Conservation (phyloP, 2,329 filamentous ascomycete species). For the Cercospora zeina region DNA sequence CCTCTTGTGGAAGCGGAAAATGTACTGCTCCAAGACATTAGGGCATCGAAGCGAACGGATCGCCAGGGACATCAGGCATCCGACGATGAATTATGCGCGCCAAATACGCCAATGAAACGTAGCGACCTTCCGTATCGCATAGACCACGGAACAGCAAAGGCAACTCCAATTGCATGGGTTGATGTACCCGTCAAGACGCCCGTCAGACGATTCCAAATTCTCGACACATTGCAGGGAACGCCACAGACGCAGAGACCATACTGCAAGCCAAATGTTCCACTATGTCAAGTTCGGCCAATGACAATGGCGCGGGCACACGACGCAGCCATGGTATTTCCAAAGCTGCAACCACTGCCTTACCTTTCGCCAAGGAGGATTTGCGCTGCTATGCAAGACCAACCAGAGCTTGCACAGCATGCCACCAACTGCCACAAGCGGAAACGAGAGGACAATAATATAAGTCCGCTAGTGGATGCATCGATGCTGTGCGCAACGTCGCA, state of each 20-base stretch:
- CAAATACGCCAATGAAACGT: constrained; percentile 40
- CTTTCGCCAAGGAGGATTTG: background rate
- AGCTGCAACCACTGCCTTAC: constrained; percentile 24
- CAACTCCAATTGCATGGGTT: constrained; percentile 13
- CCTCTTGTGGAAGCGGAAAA: constrained; percentile 11
- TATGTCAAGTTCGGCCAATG: constrained; percentile 29
- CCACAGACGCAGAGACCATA: constrained; percentile 35
- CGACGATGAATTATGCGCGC: constrained; percentile 39
- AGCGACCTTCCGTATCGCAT: constrained; percentile 27
- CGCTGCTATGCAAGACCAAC: background rate
- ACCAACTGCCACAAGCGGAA: background rate
- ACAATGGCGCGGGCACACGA: constrained; percentile 32
- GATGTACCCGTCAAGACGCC: constrained; percentile 29
- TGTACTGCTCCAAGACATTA: background rate
- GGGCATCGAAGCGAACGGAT: constrained; percentile 21
- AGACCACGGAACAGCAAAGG: constrained; percentile 27
- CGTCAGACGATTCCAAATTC: constrained; percentile 25
- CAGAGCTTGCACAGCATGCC: background rate
- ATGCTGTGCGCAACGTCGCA: background rate
- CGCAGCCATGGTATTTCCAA: constrained; percentile 33
- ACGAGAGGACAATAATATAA: constrained; percentile 15
- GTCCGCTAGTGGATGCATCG: constrained; percentile 12
- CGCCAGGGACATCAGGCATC: constrained; percentile 27
- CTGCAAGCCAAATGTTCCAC: constrained; percentile 25
- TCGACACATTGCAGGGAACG: constrained; percentile 29